Percentiles rank a stretch among this genome's conserved stretches.
Conservation (phyloP, 306 rosid genomes). For the Cicer yamashitae region DNA sequence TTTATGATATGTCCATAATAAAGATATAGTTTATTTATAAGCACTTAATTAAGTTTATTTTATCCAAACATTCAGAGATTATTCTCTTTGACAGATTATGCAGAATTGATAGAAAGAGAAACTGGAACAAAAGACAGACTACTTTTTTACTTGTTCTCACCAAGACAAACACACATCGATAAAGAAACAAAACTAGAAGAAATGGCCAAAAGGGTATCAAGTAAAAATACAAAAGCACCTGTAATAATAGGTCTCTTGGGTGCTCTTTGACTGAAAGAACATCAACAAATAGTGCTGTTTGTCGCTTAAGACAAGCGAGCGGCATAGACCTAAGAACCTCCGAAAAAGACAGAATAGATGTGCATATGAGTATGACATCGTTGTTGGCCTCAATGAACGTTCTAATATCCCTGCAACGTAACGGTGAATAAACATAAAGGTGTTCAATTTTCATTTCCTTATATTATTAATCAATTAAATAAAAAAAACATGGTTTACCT, state of each 20-base stretch:
- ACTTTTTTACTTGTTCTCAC: not conserved
- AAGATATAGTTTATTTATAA: too few species aligned
- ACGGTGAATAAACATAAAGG: not conserved
- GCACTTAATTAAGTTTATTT: too few species aligned
- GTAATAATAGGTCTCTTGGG: constrained; percentile 57
- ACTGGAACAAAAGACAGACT: too few species aligned
- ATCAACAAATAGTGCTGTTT: constrained; percentile 62
- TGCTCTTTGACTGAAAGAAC: constrained; percentile 73
- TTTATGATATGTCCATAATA: too few species aligned
- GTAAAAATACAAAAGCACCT: constrained; percentile 30
- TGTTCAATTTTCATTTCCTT: not conserved
- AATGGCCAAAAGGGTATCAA: not conserved
- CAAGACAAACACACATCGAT: not conserved
- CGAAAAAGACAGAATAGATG: constrained; percentile 56
- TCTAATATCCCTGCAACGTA: constrained; percentile 43
- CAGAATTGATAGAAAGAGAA: too few species aligned
- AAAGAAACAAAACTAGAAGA: not conserved
- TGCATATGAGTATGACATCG: constrained; percentile 62
- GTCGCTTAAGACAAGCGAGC: constrained; percentile 44
- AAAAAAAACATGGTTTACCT: constrained; percentile 22
- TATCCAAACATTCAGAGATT: too few species aligned
- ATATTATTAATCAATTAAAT: not conserved
- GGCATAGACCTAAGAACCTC: constrained; percentile 63
- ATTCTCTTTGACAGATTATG: too few species aligned
- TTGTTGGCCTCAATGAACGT: constrained; percentile 57